Conservation (phyloP, 305 asterid species). For the Ruellia speciosa region DNA sequence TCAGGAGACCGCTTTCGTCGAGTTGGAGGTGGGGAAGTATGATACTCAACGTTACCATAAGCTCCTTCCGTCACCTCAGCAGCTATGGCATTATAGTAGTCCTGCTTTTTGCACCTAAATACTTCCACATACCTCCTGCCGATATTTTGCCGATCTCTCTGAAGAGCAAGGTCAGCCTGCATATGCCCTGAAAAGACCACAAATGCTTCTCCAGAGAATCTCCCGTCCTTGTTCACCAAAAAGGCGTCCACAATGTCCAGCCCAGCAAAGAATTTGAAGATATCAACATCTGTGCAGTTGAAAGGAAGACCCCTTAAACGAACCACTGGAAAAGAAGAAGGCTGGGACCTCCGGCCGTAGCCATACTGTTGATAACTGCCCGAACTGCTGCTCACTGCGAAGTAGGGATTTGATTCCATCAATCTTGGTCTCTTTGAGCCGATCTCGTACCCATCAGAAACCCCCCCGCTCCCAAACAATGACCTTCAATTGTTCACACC, state of each 20-base stretch:
- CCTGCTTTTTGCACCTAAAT: slow-evolving; percentile 84
- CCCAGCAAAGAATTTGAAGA: slow-evolving; percentile 74
- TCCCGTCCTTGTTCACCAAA: slow-evolving; percentile 67
- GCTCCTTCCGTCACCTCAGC: slow-evolving; percentile 62
- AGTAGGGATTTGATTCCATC: slow-evolving; percentile 99
- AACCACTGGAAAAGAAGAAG: slow-evolving; percentile 63
- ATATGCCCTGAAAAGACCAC: slow-evolving; percentile 70
- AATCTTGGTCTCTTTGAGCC: slow-evolving; percentile 99
- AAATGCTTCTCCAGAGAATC: slow-evolving; percentile 83
- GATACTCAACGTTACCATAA: slow-evolving; percentile 33
- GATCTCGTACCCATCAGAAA: slow-evolving; percentile 97
- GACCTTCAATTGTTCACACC: slow-evolving; percentile 93
- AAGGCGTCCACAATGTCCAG: slow-evolving; percentile 81
- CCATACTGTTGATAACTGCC: slow-evolving; percentile 46
- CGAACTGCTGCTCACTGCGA: slow-evolving; percentile 83
- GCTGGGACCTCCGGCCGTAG: slow-evolving; percentile 42
- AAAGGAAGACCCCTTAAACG: slow-evolving; percentile 89
- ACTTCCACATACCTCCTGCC: slow-evolving; percentile 92
- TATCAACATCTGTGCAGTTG: slow-evolving; percentile 69
- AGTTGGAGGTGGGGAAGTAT: slow-evolving; percentile 46
- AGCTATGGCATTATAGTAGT: slow-evolving; percentile 77
- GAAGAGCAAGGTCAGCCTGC: slow-evolving; percentile 82
- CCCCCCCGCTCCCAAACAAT: slow-evolving; percentile 99
- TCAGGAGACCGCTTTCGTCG: slow-evolving; percentile 67
- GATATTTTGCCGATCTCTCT: slow-evolving; percentile 76